phyloP scores from a whole-genome alignment of 805 yeast genomes.

The Kodamaea restingae region DNA sequence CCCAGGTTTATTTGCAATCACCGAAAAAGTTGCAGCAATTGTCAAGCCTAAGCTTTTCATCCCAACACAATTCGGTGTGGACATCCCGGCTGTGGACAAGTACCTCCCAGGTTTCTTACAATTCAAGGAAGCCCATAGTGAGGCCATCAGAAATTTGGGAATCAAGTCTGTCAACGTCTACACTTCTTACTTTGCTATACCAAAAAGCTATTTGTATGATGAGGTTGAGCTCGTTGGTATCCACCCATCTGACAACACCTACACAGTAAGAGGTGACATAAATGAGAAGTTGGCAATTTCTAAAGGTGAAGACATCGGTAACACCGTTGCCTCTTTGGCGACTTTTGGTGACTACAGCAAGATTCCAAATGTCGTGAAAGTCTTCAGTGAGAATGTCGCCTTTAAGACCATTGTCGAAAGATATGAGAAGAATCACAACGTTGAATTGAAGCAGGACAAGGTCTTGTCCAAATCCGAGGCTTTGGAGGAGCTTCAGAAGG shows the following conservation, averaged over 20 bases:
- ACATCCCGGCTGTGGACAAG: conserved; percentile 25
- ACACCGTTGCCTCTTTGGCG: conserved; percentile 16
- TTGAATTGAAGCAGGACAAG: conserved; percentile 16
- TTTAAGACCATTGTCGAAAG: conserved; percentile 35
- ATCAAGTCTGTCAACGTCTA: conserved; percentile 44
- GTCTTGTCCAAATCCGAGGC: conserved; percentile 21
- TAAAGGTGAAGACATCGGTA: conserved; percentile 21
- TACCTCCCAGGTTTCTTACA: conserved; percentile 33
- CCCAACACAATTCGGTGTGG: conserved; percentile 60
- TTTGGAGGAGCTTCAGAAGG: conserved; percentile 25
- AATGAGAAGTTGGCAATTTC: conserved; percentile 33
- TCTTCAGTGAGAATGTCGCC: conserved; percentile 39
- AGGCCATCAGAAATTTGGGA: conserved; percentile 39
- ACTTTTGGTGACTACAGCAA: conserved; percentile 24
- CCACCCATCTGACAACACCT: conserved; percentile 31
- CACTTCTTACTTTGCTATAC: conserved; percentile 37
- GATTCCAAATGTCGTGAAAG: conserved; percentile 43
- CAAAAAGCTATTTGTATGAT: conserved; percentile 33
- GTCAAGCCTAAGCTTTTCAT: conserved; percentile 50
- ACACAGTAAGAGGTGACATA: conserved; percentile 41
- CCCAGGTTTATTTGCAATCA: conserved; percentile 25
- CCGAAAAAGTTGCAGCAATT: conserved; percentile 36
- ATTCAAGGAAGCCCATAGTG: conserved; percentile 34
- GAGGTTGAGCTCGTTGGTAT: conserved; percentile 33
- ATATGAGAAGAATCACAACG: conserved; percentile 39